phyloP scores from a whole-genome alignment of 805 yeast genomes.

The Candida ulmi region DNA sequence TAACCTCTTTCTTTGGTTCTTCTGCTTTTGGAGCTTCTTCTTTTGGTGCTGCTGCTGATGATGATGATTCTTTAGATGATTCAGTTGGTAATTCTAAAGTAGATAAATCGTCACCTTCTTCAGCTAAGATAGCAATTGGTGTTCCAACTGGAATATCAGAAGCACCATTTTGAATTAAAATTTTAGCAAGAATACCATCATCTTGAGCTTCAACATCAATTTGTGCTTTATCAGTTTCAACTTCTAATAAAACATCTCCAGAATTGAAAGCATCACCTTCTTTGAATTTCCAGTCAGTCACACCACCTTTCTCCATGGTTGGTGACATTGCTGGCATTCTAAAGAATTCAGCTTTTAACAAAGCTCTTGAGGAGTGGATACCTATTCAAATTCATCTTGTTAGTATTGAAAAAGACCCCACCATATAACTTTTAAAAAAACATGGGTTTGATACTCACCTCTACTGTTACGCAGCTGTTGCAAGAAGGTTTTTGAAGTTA shows the following conservation, averaged over 20 bases:
- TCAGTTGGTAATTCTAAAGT: conserved; percentile 50
- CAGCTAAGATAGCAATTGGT: conserved; percentile 87
- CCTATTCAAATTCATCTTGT: conserved; percentile 3
- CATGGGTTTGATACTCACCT: no score
- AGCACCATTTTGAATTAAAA: conserved; percentile 63
- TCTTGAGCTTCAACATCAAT: conserved; percentile 87
- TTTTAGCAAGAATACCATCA: conserved; percentile 84
- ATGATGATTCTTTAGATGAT: conserved; percentile 12
- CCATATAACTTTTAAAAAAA: no score
- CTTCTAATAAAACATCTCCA: conserved; percentile 79
- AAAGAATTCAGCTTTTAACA: conserved; percentile 39
- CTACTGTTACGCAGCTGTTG: neutral
- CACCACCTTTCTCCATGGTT: conserved; percentile 94
- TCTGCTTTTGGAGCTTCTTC: conserved; percentile 1
- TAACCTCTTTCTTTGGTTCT: conserved; percentile 6
- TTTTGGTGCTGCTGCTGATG: conserved; percentile 3
- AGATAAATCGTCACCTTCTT: conserved; percentile 75
- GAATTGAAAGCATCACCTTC: conserved; percentile 67
- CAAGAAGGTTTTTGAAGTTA: neutral
- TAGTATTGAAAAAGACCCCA: neutral
- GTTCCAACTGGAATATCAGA: conserved; percentile 79
- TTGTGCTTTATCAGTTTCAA: conserved; percentile 83
- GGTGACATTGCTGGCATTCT: conserved; percentile 99
- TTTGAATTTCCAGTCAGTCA: conserved; percentile 83
- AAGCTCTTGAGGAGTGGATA: conserved; percentile 20